These are phyloP conservation scores for Chrysoporthe deuterocubensis DNA, from an alignment of 2,329 filamentous ascomycete genomes.

Conservation along the genomic window DNA sequence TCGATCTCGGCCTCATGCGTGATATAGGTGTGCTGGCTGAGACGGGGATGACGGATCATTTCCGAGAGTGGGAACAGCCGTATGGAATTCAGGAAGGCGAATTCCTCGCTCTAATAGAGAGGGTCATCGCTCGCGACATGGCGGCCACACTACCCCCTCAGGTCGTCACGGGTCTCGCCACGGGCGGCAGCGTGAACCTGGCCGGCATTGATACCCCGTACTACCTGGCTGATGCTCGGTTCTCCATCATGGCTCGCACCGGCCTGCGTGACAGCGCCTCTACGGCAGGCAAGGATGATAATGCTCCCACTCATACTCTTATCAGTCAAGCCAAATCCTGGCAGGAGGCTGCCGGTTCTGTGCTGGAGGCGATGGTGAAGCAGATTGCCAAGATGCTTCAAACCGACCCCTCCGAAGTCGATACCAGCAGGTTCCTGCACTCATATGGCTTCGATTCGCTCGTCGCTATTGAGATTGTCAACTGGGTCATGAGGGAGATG, in stretches of 20 bases:
- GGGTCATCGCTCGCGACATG: neutral
- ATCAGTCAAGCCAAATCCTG: neutral
- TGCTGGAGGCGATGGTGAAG: constrained; percentile 8
- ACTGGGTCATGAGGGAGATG: constrained; percentile 8
- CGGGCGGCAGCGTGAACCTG: neutral
- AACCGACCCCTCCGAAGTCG: constrained; percentile 3
- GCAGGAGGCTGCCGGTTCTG: neutral
- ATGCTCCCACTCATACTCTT: no score
- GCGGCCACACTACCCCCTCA: neutral
- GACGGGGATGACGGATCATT: neutral
- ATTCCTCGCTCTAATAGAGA: constrained; percentile 7
- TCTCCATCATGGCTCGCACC: constrained; percentile 23
- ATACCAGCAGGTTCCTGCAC: neutral
- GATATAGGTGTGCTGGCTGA: constrained; percentile 22
- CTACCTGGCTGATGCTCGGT: constrained; percentile 8
- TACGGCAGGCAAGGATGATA: no score
- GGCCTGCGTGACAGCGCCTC: neutral
- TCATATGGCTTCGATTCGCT: constrained; percentile 13
- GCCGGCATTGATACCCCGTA: neutral
- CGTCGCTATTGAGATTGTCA: constrained; percentile 5
- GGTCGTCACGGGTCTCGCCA: constrained; percentile 15
- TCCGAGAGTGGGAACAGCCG: constrained; percentile 11
- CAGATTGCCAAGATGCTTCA: constrained; percentile 23
- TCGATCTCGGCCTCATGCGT: constrained; percentile 15
- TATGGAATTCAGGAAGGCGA: constrained; percentile 1